Evolutionary conservation across 2,329 filamentous ascomycete species (phyloP).

Genomic region (Nemania diffusa): DNA sequence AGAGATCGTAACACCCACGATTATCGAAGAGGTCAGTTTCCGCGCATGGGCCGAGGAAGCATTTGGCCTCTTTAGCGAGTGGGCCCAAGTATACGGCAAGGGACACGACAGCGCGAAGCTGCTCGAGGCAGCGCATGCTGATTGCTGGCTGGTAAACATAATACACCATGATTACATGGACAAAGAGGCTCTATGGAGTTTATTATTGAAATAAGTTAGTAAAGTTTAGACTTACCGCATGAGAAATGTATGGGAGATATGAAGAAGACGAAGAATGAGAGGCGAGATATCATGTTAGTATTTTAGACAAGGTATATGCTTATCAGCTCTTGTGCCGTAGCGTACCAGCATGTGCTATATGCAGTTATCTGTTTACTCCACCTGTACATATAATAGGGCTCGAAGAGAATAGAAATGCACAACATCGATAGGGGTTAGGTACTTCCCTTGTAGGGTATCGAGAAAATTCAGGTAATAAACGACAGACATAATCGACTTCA

Average conservation of each 20-base stretch:
- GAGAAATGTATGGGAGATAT: not conserved
- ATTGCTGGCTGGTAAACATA: constrained; percentile 90
- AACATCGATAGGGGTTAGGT: too few relatives aligned
- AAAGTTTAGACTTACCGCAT: not conserved
- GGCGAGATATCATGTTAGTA: not conserved
- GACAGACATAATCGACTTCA: too few relatives aligned
- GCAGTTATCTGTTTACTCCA: not conserved
- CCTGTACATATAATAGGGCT: not conserved
- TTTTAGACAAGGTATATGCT: not conserved
- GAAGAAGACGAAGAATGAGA: not conserved
- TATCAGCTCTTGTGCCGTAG: not conserved
- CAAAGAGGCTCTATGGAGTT: constrained; percentile 75
- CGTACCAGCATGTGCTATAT: not conserved
- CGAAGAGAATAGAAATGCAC: too few relatives aligned
- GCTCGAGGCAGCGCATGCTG: constrained; percentile 72
- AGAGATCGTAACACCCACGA: constrained; percentile 95
- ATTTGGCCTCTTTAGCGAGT: constrained; percentile 94
- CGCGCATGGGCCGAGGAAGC: constrained; percentile 95
- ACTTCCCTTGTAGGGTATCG: too few relatives aligned
- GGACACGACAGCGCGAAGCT: constrained; percentile 77
- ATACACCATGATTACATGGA: constrained; percentile 84
- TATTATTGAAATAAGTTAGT: constrained; percentile 60
- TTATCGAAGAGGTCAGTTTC: constrained; percentile 96
- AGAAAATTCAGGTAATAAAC: too few relatives aligned
- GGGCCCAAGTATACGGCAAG: constrained; percentile 87